Percentiles rank a stretch among this genome's conserved stretches.
phyloP scores from a whole-genome alignment of 805 yeast genomes.

The Sporopachydermia lactativora region DNA sequence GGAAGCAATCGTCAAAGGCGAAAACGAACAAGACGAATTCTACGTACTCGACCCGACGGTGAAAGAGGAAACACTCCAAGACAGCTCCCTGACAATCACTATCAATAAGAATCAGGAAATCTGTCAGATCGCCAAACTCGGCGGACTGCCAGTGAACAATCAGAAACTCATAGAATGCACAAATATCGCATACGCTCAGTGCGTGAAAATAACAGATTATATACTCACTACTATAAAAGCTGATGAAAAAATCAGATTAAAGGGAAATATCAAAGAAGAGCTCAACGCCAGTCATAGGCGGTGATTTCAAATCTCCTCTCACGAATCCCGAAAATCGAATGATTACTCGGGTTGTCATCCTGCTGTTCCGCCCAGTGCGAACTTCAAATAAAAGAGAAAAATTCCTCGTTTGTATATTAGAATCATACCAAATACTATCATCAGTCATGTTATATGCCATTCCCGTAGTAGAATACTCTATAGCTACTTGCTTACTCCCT shows the following conservation, averaged over 20 bases:
- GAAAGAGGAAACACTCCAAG: constrained; percentile 63
- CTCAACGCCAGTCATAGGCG: constrained; percentile 13
- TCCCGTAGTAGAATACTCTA: too few relatives aligned
- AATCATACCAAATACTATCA: too few relatives aligned
- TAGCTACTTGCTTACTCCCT: too few relatives aligned
- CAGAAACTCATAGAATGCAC: constrained; percentile 52
- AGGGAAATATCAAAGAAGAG: constrained; percentile 18
- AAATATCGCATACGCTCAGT: constrained; percentile 47
- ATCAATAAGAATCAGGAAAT: constrained; percentile 82
- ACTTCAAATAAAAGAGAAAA: too few relatives aligned
- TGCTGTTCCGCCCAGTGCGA: too few relatives aligned
- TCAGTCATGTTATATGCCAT: too few relatives aligned
- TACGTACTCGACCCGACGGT: constrained; percentile 56
- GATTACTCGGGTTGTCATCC: too few relatives aligned
- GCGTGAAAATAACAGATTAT: constrained; percentile 47
- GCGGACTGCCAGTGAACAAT: constrained; percentile 78
- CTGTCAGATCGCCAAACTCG: constrained; percentile 82
- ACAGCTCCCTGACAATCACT: constrained; percentile 74
- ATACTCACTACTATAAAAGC: constrained; percentile 40
- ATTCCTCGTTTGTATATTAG: too few relatives aligned
- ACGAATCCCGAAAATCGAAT: too few relatives aligned
- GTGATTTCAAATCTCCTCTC: background rate
- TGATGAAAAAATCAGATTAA: constrained; percentile 37
- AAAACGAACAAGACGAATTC: constrained; percentile 6
- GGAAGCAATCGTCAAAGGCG: constrained; percentile 7